Base-by-base conservation (phyloP, 2,329 filamentous ascomycete species). In the Sclerotinia nivalis region DNA sequence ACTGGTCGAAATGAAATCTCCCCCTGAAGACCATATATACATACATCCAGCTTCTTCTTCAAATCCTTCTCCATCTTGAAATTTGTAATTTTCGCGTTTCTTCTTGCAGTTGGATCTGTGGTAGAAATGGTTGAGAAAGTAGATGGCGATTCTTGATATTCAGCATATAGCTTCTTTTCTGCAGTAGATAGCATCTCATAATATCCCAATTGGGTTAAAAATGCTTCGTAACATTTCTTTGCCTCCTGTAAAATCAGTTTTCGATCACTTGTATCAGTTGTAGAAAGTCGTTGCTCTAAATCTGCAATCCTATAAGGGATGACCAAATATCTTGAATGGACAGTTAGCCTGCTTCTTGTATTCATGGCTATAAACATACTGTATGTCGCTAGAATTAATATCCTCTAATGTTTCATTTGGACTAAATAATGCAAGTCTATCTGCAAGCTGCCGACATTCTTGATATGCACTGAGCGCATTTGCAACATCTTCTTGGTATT, bases 321-420 rank as follows among this genome's bases (percentile, higher is more conserved):
- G 31, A 93, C 86, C 72, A 99, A 86, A 79, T 95, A 91, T 77
- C 88, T 90, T 62, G 25, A 45, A 59, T 79, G 77, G 65, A 52
- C 1, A 56, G 28, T 59, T n/a, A 50, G 50, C 43, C 54, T 45
- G 28, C 22, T 55, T 31, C n/a, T 13, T 45, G 3, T n/a, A 20
- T 45, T 20, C 28, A 50, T 40, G 20, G 45, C 10, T 50, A 49
- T 2, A 45, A 61, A 75, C 80, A 71, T 83, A 97, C 81, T 93
- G 93, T 45, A 99, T 82, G 77, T 97, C 90, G n/a, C 86, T 85
- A 1, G 95, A 96, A 20, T 92, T 84, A 45, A 97, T 83, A 81
- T 99, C 96, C 72, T 99, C 96, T 52, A 95, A 81, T 0, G 87
- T 86, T 80, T 99, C 96, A 80, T 99, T 99, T 49, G 89, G 85